Base-by-base conservation (phyloP, 2,329 filamentous ascomycete genomes). In the Epichloe sylvatica region DNA sequence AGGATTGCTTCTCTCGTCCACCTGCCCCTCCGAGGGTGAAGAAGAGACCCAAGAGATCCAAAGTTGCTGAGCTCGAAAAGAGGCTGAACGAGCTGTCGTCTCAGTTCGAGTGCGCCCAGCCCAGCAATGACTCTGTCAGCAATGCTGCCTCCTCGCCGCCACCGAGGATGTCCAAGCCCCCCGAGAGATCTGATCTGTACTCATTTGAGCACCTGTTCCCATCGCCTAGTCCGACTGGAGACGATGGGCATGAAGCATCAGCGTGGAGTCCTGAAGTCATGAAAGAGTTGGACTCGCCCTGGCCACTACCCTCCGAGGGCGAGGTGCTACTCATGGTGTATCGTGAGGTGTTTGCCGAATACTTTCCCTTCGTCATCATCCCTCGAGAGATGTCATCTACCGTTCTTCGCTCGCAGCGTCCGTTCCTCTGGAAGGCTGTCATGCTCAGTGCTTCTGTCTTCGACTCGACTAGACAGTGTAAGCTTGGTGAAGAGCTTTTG, bases 1-100 rank as follows among this genome's bases (percentile, higher is more conserved):
- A 75, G 55, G 57, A 67, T 47, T 76, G 73, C 59, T 61, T 68
- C 39, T 67, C 66, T 5, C 71, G 74, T 53, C 70, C 62, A 39
- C 71, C 73, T 44, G 72, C 72, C 13, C 70, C 72, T 46, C 69
- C 72, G 3, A 67, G 72, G 42, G 64, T 67, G 46, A 71, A 72
- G 56, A 74, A 70, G 58, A 63, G 66, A 19, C 66, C 67, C 40
- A 73, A 71, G 59, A 64, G 71, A 15, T 75, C 70, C 17, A 64
- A 72, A 44, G 72, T 76, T 39, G 68, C 72, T 17, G 72, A 75
- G 59, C 64, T 76, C 11, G 73, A 76, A 59, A 70, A 70, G 58
- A 65, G 72, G 1, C 64, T 76, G 1, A 67, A 75, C 51, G 70
- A 74, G 57, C 62, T 76, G 49, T 72, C 70, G 3, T 69, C 69